These are phyloP conservation scores for Echeveria elegans DNA, from an alignment of 164 flowering plant genomes.

Conservation along the genomic window DNA sequence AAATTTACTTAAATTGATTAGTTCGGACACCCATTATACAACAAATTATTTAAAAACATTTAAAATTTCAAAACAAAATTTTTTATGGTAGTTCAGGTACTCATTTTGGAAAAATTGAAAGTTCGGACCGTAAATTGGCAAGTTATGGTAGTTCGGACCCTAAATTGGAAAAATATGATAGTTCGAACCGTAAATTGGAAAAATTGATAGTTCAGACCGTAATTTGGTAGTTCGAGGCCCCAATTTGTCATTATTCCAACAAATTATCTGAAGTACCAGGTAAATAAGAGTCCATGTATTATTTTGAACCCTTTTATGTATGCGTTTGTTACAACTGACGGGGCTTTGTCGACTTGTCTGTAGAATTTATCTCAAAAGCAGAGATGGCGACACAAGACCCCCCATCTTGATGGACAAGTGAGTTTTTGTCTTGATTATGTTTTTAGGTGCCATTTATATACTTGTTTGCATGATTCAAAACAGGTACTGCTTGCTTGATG, in stretches of 20 bases:
- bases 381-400: conserved; percentile 66
- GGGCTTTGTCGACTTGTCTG: conserved; percentile 13
- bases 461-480: background rate
- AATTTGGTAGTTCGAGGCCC: too few relatives aligned
- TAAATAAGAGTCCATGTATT: conserved; percentile 12
- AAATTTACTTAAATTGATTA: too few relatives aligned
- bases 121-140: too few relatives aligned
- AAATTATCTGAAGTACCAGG: conserved; percentile 74
- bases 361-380: conserved; percentile 63
- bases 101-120: too few relatives aligned
- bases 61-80: too few relatives aligned
- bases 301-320: background rate
- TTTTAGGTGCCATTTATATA: background rate
- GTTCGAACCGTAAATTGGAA: too few relatives aligned
- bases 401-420: conserved; percentile 65
- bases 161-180: too few relatives aligned
- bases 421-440: conserved; percentile 8
- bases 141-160: too few relatives aligned
- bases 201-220: conserved; percentile 73
- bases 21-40: too few relatives aligned
- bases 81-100: too few relatives aligned
- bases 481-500: background rate
- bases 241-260: too few relatives aligned
- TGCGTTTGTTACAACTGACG: background rate
- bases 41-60: too few relatives aligned